A percentile compares a stretch with the other conserved stretches of the same genome.
These are phyloP conservation scores for Rhodomyrtus psidioides DNA, from an alignment of 441 rosid species.

Conservation along the genomic window DNA sequence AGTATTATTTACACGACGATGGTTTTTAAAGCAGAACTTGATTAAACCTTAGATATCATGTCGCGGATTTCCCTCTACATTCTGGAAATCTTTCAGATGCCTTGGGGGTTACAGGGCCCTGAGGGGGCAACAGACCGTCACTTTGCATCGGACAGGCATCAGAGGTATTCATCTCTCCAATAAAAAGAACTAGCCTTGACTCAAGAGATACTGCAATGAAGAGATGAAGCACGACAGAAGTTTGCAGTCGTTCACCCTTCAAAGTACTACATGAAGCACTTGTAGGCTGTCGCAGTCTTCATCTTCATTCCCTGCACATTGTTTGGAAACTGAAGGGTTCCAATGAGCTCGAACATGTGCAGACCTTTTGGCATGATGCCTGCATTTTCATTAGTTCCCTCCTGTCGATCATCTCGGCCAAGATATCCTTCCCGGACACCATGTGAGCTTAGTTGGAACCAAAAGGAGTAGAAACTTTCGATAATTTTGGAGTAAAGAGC, in stretches of 20 bases:
- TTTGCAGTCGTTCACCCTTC: not conserved
- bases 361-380: not conserved
- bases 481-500: too few relatives aligned
- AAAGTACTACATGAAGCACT: not conserved
- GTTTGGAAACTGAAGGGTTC: not conserved
- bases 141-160: not conserved
- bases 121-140: not conserved
- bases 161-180: not conserved
- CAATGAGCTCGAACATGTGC: not conserved
- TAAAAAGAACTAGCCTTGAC: not conserved
- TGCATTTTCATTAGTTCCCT: not conserved
- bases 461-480: too few relatives aligned
- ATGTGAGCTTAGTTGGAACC: not conserved
- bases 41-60: not conserved
- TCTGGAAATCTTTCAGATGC: not conserved
- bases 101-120: not conserved
- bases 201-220: not conserved
- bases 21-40: not conserved
- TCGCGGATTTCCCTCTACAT: not conserved
- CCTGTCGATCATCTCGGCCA: not conserved
- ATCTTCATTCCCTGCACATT: not conserved
- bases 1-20: not conserved
- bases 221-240: not conserved
- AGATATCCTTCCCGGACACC: not conserved
- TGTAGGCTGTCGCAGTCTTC: not conserved